Base-by-base conservation (phyloP, 2,329 filamentous ascomycete species). In the Proliferodiscus dingleyae region DNA sequence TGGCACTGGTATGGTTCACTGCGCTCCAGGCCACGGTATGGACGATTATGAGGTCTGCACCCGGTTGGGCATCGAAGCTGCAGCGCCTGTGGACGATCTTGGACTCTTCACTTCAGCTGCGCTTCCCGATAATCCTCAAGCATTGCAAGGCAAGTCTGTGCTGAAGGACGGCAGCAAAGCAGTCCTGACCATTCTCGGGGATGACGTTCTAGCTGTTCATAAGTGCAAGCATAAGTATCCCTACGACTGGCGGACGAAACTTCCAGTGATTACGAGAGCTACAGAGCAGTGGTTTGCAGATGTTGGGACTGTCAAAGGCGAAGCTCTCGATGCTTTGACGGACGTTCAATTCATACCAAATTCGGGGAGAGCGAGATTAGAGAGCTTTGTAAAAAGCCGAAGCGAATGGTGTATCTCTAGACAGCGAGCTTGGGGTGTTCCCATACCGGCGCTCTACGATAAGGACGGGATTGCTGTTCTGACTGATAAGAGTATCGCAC, bases 221-320 rank as follows among this genome's bases (percentile, higher is more conserved):
- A 74, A 73, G 46, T 85, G 91, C 62, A 75, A 75, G 42, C 93
- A 98, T 72, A 97, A 95, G 66, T 97, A 97, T 63, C 93, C 93
- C 0, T 95, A 97, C 57, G 93, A 98, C 67, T 98, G 93, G 93
- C 79, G 93, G 43, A 95, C 91, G 0, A 98, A 97, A 67, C 76
- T 86, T 55, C 93, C 93, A 1, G 83, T 98, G 40, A 89, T 98
- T 49, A 80, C 94, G 26, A 74, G 93, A 54, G 91, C 93, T 3
- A 98, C 94, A 0, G 88, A 90, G 29, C 93, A 98, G 67, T 98
- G 93, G 93, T 98, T 98, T 62, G 89, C 93, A 9, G 88, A 97
- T 64, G 88, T 96, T 2, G 88, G 77, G 11, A 79, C 75, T 41
- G 91, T 97, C 65, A 94, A 94, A 58, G 71, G 78, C 1, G 73